Evolutionary conservation across 2,329 filamentous ascomycete species (phyloP), one percentile per base, ranked within the genome.

Genomic region (Colletotrichum sp.): DNA sequence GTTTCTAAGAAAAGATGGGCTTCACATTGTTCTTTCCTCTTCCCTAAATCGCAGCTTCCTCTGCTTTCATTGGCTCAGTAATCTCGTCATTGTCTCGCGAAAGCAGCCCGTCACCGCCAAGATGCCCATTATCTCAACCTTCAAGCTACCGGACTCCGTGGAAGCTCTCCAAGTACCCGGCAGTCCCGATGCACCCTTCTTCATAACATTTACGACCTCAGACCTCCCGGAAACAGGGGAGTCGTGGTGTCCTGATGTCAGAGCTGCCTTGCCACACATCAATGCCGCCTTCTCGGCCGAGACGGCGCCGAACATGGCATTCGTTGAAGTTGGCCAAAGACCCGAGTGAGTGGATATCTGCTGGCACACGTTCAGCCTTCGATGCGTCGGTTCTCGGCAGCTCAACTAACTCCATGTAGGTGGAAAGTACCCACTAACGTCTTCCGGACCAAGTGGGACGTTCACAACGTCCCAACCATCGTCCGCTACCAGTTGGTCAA

Each of bases 181-280:
- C 2, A 28, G 6, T 15, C 18, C 52, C 8, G 9, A 28, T 15
- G 44, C 26, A 48, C 65, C 39, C 8, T 18, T 82, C 4, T 86
- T 84, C 77, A 69, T 86, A 62, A 80, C 83, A n/a, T 86, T 86
- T 77, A 80, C 83, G 39, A 82, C 85, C 4, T 84, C 83, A 36
- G 63, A 81, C 39, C 83, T 85, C 59, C 81, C 83, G 9, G 75
- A 76, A 5, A 86, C 85, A 22, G 80, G 80, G 9, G 78, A 83
- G 71, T 80, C 84, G 6, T 86, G 85, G 85, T 86, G 85, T 28
- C 85, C 85, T 1, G 85, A 86, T 67, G 85, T 86, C 30, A 81
- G 83, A 16, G 83, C 82, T 10, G 83, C 84, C 0, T 72, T 85
- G 70, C 84, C 84, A 1, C 72, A 80, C 59, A 79, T 86, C 26